Evolutionary conservation across 2,329 filamentous ascomycete species (phyloP), one percentile per base, ranked within the genome.

Genomic region (Ceratocystis albifundus): DNA sequence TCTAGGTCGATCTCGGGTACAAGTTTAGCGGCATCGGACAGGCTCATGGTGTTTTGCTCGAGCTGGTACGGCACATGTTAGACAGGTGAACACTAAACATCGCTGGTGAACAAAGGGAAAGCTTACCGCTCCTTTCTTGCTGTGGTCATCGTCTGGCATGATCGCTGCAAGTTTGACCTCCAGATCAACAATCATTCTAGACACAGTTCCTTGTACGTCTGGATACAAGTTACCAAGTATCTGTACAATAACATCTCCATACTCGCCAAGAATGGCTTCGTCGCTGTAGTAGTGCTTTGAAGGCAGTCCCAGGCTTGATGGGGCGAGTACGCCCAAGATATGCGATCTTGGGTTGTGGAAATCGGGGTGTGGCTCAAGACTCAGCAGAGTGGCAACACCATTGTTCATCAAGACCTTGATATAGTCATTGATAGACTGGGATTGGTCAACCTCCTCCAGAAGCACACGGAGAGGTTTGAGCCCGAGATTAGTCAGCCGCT

Each of bases 241-340:
- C 30, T 71, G 61, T 10, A 68, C 65, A 15, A 68, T 68, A 17
- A 73, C 70, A 41, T 57, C 65, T 10, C 76, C 77, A 71, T 87
- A 87, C 41, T 79, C 76, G 30, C 75, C 73, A 62, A 86, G 72
- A 50, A 84, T 75, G 61, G 80, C 73, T 32, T 79, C 77, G 69
- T 85, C 80, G 41, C 80, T 76, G 70, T 86, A 87, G 69, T 84
- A 82, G 70, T 85, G 79, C 70, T 84, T 83, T 1, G 83, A 81
- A 0, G 84, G 84, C 4, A 87, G 78, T n/a, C 84, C 83, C 69
- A 86, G 79, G 75, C 77, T 68, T 72, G 76, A 69, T 75, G 76
- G 71, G 74, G 82, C 69, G 78, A 76, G 72, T 4, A 77, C 74
- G 65, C 74, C 72, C 25, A 78, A 70, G 46, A 78, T 74, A 17